phyloP scores from a whole-genome alignment of 73 alveolate genomes.

The Blepharisma stoltei region DNA sequence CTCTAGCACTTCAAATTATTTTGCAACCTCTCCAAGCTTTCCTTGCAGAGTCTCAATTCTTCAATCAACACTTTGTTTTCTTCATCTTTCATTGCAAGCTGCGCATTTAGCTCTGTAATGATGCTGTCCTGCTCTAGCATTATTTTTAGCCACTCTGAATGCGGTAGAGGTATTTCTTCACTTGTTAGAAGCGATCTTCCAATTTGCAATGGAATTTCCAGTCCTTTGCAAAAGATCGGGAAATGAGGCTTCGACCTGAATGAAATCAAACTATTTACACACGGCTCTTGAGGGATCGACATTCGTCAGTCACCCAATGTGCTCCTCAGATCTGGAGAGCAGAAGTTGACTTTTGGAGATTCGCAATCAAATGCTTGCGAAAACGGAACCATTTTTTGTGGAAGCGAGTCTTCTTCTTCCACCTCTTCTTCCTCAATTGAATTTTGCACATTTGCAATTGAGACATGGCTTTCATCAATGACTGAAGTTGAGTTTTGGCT shows the following conservation, averaged over 20 bases:
- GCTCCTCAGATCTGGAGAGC: no score
- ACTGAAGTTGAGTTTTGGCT: not conserved
- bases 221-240: not conserved
- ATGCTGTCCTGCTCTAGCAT: conserved; percentile 11
- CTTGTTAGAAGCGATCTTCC: not conserved
- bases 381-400: not conserved
- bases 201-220: not conserved
- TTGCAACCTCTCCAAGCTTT: not conserved
- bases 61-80: not conserved
- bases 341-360: no score
- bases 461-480: no score
- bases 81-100: not conserved
- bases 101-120: conserved; percentile 24
- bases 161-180: conserved; percentile 14
- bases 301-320: not conserved
- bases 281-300: conserved; percentile 24
- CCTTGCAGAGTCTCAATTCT: conserved; percentile 12
- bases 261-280: not conserved
- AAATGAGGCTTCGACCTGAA: conserved; percentile 7
- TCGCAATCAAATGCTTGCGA: not conserved
- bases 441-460: no score
- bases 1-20: not conserved
- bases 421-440: conserved; percentile 4
- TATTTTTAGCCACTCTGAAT: conserved; percentile 14
- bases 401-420: conserved; percentile 24